A percentile compares a stretch with the other conserved stretches of the same genome.
Evolutionary conservation across 106 monocot genomes (phyloP).

Genomic region (Phalaenopsis equestris): DNA sequence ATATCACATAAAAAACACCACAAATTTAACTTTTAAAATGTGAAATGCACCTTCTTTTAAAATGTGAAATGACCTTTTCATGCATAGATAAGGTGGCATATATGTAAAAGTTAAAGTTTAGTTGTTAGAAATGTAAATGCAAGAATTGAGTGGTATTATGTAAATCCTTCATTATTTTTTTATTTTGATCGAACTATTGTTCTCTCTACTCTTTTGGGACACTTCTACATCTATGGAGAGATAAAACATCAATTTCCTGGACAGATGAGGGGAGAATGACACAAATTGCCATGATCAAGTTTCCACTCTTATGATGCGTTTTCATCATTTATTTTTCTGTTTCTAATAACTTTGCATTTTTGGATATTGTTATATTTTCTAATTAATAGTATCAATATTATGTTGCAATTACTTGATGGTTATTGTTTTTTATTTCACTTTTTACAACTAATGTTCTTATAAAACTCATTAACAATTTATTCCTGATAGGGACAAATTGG

Average conservation of each 20-base stretch:
- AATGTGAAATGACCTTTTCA: too few species aligned
- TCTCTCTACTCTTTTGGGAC: background rate
- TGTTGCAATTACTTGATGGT: background rate
- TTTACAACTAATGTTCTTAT: background rate
- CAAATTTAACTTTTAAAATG: too few species aligned
- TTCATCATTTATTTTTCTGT: background rate
- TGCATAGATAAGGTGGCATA: too few species aligned
- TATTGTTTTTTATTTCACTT: background rate
- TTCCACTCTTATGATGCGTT: background rate
- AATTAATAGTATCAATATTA: background rate
- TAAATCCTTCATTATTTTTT: background rate
- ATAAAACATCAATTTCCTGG: background rate
- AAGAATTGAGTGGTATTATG: too few species aligned
- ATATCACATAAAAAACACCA: too few species aligned
- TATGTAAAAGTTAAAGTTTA: too few species aligned
- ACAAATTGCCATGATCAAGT: background rate
- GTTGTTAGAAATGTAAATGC: too few species aligned
- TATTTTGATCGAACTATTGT: background rate
- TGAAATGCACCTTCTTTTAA: too few species aligned
- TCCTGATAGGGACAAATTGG: background rate
- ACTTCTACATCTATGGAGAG: background rate
- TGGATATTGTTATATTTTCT: background rate
- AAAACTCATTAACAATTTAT: constrained; percentile 3
- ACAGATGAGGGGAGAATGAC: constrained; percentile 2
- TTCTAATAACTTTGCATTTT: background rate